phyloP scores from a whole-genome alignment of 306 rosid genomes.

The Castanea crenata region DNA sequence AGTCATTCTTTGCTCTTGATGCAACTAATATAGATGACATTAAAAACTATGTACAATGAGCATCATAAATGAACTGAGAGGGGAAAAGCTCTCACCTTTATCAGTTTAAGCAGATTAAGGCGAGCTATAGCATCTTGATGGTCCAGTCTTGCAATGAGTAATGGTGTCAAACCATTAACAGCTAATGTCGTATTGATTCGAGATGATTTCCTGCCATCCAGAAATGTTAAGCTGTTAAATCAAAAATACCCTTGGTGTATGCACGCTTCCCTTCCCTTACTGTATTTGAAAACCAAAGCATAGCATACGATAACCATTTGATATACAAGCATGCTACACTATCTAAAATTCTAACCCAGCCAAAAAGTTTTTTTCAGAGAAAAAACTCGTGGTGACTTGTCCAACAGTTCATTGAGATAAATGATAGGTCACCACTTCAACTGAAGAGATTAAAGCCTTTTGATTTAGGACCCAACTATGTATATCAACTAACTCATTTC shows the following conservation, averaged over 20 bases:
- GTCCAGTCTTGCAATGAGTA: conserved; percentile 90
- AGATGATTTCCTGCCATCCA: conserved; percentile 81
- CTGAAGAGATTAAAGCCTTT: background rate
- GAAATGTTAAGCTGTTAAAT: conserved; percentile 6
- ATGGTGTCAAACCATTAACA: conserved; percentile 91
- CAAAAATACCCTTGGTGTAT: background rate
- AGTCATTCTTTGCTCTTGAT: background rate
- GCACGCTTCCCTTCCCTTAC: background rate
- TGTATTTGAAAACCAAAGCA: background rate
- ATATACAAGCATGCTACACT: background rate
- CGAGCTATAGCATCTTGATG: conserved; percentile 99
- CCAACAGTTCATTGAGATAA: background rate
- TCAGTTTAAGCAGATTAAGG: conserved; percentile 92
- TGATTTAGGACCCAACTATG: background rate
- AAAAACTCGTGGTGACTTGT: background rate
- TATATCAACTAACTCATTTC: background rate
- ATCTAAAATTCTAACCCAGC: background rate
- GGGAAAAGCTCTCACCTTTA: conserved; percentile 54
- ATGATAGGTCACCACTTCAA: background rate
- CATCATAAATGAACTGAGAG: background rate
- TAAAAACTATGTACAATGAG: background rate
- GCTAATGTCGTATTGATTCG: conserved; percentile 96
- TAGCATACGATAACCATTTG: background rate
- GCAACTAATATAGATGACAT: background rate
- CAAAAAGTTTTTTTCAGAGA: too few species aligned